Conservation (phyloP, 805 yeast species). For the Metschnikowia borealis region DNA sequence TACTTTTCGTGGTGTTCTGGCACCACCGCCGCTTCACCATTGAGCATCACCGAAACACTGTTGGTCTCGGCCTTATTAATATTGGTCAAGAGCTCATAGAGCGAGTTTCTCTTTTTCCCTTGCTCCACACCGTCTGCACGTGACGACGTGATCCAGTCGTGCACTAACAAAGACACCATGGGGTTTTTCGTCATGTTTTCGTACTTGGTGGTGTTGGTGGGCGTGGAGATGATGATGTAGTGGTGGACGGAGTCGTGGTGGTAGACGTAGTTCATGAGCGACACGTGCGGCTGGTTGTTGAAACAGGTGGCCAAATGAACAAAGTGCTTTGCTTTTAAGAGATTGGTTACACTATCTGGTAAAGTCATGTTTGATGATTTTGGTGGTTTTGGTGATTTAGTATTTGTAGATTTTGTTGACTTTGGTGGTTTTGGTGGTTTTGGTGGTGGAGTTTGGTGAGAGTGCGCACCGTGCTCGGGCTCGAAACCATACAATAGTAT, state of each 20-base stretch:
- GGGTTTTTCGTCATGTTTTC: slow-evolving; percentile 67
- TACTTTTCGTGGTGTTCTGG: slow-evolving; percentile 42
- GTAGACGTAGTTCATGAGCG: slow-evolving; percentile 87
- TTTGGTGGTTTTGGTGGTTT: too few species aligned
- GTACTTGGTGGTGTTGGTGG: slow-evolving; percentile 68
- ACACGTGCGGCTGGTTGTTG: slow-evolving; percentile 76
- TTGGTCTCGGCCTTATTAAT: slow-evolving; percentile 73
- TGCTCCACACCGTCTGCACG: slow-evolving; percentile 18
- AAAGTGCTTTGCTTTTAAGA: slow-evolving; percentile 60
- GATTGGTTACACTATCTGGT: slow-evolving; percentile 35
- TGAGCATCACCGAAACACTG: slow-evolving; percentile 75
- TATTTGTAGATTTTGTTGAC: too few species aligned
- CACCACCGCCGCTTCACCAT: slow-evolving; percentile 64
- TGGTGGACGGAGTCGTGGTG: slow-evolving; percentile 39
- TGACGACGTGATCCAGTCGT: slow-evolving; percentile 81
- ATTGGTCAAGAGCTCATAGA: slow-evolving; percentile 57
- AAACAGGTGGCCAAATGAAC: slow-evolving; percentile 82
- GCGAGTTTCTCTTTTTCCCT: slow-evolving; percentile 23
- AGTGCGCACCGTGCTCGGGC: too few species aligned
- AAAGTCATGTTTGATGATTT: slow-evolving; percentile 11
- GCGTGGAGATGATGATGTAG: slow-evolving; percentile 68
- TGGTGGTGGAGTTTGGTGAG: not conserved
- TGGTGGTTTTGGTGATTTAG: too few species aligned
- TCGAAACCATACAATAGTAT: too few species aligned
- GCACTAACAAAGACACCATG: slow-evolving; percentile 76